Percentiles rank a stretch among this genome's conserved stretches.
phyloP scores from a whole-genome alignment of 441 rosid species.

The Dalechampia spathulata region DNA sequence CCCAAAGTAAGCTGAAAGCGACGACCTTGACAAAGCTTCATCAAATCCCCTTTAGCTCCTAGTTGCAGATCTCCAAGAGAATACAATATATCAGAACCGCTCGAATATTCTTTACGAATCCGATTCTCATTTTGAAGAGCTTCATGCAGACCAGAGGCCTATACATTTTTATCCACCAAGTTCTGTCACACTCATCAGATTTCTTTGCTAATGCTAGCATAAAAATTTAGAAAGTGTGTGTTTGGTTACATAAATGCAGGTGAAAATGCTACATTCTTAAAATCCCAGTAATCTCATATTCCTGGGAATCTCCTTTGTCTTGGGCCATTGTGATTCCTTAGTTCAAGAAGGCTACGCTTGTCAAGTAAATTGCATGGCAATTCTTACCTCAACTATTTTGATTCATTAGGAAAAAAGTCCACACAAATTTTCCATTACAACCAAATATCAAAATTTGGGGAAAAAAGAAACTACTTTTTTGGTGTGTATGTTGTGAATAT shows the following conservation, averaged over 20 bases:
- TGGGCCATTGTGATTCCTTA: neutral
- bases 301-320: neutral
- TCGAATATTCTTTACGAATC: conserved; percentile 53
- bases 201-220: conserved; percentile 1
- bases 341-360: neutral
- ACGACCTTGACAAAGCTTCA: conserved; percentile 47
- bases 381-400: neutral
- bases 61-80: conserved; percentile 70
- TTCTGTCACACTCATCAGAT: conserved; percentile 17
- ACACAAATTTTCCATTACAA: neutral
- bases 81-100: conserved; percentile 56
- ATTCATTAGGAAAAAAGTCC: neutral
- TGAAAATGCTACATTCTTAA: neutral
- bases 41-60: conserved; percentile 60
- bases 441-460: neutral
- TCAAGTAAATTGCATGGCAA: neutral
- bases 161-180: conserved; percentile 21
- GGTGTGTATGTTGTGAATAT: neutral
- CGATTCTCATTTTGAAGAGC: conserved; percentile 71
- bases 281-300: neutral
- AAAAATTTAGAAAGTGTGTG: neutral
- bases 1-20: conserved; percentile 59
- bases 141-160: conserved; percentile 64
- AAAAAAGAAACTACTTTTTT: neutral
- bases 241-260: neutral